phyloP scores from a whole-genome alignment of 352 stramenopile genomes.

The Pythium aristosporum region DNA sequence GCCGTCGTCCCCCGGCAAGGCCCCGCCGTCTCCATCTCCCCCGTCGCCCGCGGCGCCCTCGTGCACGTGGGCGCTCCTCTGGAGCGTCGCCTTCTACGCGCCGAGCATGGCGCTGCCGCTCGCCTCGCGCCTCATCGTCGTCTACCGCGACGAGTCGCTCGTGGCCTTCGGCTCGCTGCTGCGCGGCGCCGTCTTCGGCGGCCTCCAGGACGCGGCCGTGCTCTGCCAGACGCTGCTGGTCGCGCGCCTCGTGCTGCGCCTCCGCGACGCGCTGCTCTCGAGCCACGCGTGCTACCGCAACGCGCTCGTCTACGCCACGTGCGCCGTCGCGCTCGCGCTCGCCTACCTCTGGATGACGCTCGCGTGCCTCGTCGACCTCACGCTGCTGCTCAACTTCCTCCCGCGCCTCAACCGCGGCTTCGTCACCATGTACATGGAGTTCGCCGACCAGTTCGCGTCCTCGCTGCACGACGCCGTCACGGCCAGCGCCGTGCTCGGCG shows the following conservation, averaged over 20 bases:
- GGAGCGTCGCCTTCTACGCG: slow-evolving; percentile 13
- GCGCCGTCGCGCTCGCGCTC: not conserved
- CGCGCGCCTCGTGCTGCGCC: not conserved
- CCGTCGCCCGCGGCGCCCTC: too few relatives aligned
- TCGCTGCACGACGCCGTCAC: slow-evolving; percentile 10
- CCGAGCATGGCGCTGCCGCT: not conserved
- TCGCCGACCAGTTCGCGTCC: slow-evolving; percentile 15
- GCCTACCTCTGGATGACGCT: slow-evolving; percentile 16
- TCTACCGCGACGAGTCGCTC: not conserved
- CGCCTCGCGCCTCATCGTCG: not conserved
- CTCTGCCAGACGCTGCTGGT: slow-evolving; percentile 14
- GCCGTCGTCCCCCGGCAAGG: too few relatives aligned
- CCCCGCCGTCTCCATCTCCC: too few relatives aligned
- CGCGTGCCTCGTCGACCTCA: slow-evolving; percentile 16
- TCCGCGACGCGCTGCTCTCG: not conserved
- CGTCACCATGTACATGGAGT: slow-evolving; percentile 16
- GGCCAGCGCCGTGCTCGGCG: not conserved
- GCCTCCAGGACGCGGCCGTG: slow-evolving; percentile 14
- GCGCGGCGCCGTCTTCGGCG: slow-evolving; percentile 5
- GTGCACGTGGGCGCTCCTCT: not conserved
- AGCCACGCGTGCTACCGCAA: not conserved
- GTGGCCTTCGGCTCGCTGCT: not conserved
- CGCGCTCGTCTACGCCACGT: not conserved
- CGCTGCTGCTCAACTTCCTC: slow-evolving; percentile 14
- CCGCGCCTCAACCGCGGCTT: slow-evolving; percentile 21